A percentile compares a stretch with the other conserved stretches of the same genome.
Evolutionary conservation across 345 rosid species (phyloP).

Genomic region (Pistacia integerrima): DNA sequence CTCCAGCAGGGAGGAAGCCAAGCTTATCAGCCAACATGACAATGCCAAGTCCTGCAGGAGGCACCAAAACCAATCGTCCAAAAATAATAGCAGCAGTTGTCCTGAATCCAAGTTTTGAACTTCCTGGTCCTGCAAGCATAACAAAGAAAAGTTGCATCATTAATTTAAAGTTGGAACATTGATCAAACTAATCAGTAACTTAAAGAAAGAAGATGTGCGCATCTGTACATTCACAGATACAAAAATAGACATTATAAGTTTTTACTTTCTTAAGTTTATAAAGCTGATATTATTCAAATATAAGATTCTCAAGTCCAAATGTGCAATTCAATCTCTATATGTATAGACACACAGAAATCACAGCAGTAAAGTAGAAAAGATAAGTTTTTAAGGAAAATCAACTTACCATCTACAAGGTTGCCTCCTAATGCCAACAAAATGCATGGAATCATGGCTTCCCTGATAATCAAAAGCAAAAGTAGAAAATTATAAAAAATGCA

Average conservation of each 20-base stretch:
- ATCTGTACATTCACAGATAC: neutral
- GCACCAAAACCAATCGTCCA: constrained; percentile 79
- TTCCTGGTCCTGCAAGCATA: constrained; percentile 82
- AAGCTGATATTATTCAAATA: neutral
- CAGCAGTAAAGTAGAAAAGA: neutral
- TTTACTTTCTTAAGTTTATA: neutral
- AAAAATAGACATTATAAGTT: neutral
- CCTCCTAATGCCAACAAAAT: constrained; percentile 95
- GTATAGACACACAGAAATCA: neutral
- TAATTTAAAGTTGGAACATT: neutral
- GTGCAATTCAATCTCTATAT: neutral
- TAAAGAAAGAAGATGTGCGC: neutral
- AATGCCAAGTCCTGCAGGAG: constrained; percentile 88
- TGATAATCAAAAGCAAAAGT: constrained; percentile 27
- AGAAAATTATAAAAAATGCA: constrained; percentile 13
- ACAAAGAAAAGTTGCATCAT: constrained; percentile 14
- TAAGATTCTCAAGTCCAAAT: neutral
- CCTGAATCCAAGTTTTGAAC: constrained; percentile 88
- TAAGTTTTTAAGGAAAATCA: neutral
- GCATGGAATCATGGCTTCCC: constrained; percentile 99
- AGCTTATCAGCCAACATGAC: constrained; percentile 94
- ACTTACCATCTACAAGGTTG: constrained; percentile 90
- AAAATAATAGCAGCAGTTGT: constrained; percentile 87
- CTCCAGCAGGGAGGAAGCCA: constrained; percentile 91
- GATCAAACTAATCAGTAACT: neutral